Conservation (phyloP, 805 yeast species). For the Hanseniaspora taiwanica region DNA sequence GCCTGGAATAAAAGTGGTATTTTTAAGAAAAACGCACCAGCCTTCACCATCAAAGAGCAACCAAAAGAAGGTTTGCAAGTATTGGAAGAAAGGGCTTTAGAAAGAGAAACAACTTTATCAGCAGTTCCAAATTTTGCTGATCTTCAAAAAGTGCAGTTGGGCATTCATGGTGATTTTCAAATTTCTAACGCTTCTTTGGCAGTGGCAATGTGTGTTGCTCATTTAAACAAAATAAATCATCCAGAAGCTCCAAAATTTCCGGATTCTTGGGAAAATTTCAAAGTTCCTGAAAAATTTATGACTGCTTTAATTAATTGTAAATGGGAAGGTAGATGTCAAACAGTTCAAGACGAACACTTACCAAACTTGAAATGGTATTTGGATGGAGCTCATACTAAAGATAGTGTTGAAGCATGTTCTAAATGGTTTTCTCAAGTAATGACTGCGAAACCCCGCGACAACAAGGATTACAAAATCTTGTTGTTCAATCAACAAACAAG, state of each 20-base stretch:
- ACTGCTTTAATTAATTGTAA: conserved; percentile 51
- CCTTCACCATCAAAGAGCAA: conserved; percentile 52
- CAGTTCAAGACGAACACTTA: conserved; percentile 31
- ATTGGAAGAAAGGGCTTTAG: conserved; percentile 54
- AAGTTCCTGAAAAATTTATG: conserved; percentile 36
- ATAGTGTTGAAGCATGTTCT: conserved; percentile 72
- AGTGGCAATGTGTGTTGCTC: conserved; percentile 45
- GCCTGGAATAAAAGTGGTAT: conserved; percentile 97
- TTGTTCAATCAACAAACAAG: conserved; percentile 92
- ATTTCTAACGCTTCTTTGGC: conserved; percentile 80
- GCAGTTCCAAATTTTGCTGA: conserved; percentile 37
- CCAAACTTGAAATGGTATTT: conserved; percentile 56
- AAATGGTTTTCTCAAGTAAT: conserved; percentile 50
- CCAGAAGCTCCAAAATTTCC: conserved; percentile 6
- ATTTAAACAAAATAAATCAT: conserved; percentile 31
- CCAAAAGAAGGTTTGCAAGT: conserved; percentile 41
- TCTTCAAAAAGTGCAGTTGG: conserved; percentile 33
- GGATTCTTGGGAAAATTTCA: conserved; percentile 9
- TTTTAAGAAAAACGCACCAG: conserved; percentile 54
- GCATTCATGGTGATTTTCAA: conserved; percentile 80
- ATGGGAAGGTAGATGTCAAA: conserved; percentile 97
- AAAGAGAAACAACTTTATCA: conserved; percentile 38
- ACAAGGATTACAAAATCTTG: conserved; percentile 29
- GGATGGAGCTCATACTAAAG: conserved; percentile 95
- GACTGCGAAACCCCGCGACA: conserved; percentile 10